phyloP scores from a whole-genome alignment of 2,329 filamentous ascomycete genomes.

The Aspergillus hortae region DNA sequence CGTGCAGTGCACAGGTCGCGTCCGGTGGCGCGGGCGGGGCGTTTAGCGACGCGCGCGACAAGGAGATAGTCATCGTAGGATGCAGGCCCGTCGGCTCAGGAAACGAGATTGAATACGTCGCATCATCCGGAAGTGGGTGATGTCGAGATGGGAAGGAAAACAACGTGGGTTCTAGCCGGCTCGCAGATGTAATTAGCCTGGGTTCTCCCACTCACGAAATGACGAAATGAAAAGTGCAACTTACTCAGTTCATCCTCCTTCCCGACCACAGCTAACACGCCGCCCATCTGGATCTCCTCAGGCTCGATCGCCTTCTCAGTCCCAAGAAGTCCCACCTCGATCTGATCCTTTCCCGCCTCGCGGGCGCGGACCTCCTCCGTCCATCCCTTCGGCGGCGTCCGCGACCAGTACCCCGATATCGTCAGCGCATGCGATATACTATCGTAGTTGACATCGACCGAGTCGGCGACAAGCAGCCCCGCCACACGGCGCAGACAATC shows the following conservation, averaged over 20 bases:
- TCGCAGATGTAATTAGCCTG: not conserved
- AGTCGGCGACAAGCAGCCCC: slow-evolving; percentile 53
- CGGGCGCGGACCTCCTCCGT: slow-evolving; percentile 40
- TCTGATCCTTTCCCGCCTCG: slow-evolving; percentile 45
- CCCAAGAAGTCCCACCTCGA: slow-evolving; percentile 78
- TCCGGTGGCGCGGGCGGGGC: slow-evolving; percentile 47
- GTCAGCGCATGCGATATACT: slow-evolving; percentile 62
- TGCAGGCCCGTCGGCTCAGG: slow-evolving; percentile 75
- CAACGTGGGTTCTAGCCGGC: slow-evolving; percentile 60
- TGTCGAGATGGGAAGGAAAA: slow-evolving; percentile 85
- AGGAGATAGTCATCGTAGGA: slow-evolving; percentile 68
- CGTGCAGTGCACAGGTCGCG: slow-evolving; percentile 67
- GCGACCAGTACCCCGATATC: slow-evolving; percentile 61
- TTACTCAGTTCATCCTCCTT: slow-evolving; percentile 65
- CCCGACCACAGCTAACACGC: slow-evolving; percentile 74
- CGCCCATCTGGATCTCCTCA: slow-evolving; percentile 74
- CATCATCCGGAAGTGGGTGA: slow-evolving; percentile 50
- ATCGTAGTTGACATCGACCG: slow-evolving; percentile 76
- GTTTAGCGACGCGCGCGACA: slow-evolving; percentile 52
- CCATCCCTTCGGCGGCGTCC: slow-evolving; percentile 41
- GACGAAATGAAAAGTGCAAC: slow-evolving; percentile 12
- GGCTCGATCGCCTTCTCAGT: slow-evolving; percentile 56
- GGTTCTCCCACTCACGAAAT: not conserved
- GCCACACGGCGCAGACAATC: slow-evolving; percentile 51
- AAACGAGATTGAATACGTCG: slow-evolving; percentile 62